Evolutionary conservation across 2,329 filamentous ascomycete species (phyloP).

Genomic region (Fusarium pilosicola): DNA sequence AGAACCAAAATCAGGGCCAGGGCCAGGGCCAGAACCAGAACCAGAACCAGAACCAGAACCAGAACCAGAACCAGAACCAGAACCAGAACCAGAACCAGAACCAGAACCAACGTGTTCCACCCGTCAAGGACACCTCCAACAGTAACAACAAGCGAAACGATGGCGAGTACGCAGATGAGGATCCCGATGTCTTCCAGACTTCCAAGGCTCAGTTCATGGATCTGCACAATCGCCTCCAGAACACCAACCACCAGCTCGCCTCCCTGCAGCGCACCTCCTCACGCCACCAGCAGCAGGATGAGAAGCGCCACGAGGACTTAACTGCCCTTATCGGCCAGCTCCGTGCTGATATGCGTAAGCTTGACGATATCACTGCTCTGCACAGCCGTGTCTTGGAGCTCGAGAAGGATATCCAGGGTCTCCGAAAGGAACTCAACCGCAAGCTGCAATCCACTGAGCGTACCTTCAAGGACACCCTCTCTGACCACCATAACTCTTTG

Average conservation of each 20-base stretch:
- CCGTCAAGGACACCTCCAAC: constrained; percentile 36
- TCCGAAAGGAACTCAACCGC: constrained; percentile 61
- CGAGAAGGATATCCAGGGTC: constrained; percentile 66
- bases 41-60: constrained; percentile 24
- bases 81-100: constrained; percentile 17
- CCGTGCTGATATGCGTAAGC: constrained; percentile 56
- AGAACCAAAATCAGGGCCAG: constrained; percentile 22
- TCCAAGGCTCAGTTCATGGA: constrained; percentile 78
- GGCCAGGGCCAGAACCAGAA: constrained; percentile 14
- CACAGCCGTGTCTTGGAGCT: constrained; percentile 61
- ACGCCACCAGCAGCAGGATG: constrained; percentile 59
- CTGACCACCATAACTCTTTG: constrained; percentile 61
- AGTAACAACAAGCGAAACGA: constrained; percentile 46
- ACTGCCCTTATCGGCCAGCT: constrained; percentile 59
- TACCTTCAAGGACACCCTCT: constrained; percentile 62
- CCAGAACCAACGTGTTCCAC: constrained; percentile 22
- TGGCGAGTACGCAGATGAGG: constrained; percentile 58
- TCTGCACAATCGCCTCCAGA: constrained; percentile 84
- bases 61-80: too few relatives aligned
- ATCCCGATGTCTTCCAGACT: constrained; percentile 58
- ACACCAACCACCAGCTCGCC: constrained; percentile 73
- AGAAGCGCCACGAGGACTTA: constrained; percentile 67
- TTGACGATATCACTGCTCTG: constrained; percentile 58
- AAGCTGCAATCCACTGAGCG: constrained; percentile 63
- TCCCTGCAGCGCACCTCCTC: constrained; percentile 69